These are phyloP conservation scores for Nemania bipapillata DNA, from an alignment of 2,329 filamentous ascomycete genomes.

Conservation along the genomic window DNA sequence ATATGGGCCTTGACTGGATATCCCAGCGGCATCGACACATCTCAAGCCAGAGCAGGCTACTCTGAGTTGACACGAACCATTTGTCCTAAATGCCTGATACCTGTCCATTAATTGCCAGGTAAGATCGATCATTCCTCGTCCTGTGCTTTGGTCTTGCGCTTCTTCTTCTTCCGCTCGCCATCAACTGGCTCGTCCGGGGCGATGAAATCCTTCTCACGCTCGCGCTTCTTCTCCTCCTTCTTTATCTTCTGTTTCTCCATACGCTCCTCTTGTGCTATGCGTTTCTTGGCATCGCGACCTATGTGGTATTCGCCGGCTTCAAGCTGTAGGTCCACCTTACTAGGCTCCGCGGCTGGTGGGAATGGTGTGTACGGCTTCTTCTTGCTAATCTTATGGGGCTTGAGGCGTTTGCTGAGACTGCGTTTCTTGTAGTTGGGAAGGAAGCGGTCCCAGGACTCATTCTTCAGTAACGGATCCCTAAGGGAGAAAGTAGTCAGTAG, in stretches of 20 bases:
- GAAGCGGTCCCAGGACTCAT: slow-evolving; percentile 62
- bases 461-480: slow-evolving; percentile 34
- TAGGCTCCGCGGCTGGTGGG: slow-evolving; percentile 96
- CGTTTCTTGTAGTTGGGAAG: slow-evolving; percentile 97
- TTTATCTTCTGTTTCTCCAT: slow-evolving; percentile 86
- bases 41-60: not conserved
- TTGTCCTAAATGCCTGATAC: not conserved
- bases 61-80: not conserved
- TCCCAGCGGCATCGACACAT: not conserved
- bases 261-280: slow-evolving; percentile 80
- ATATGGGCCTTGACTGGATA: not conserved
- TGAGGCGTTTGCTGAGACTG: slow-evolving; percentile 82
- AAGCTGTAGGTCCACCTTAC: slow-evolving; percentile 97
- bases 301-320: slow-evolving; percentile 98
- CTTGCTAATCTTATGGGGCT: slow-evolving; percentile 87
- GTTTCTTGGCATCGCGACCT: slow-evolving; percentile 89
- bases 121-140: slow-evolving; percentile 37
- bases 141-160: slow-evolving; percentile 67
- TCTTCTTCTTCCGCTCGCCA: slow-evolving; percentile 70
- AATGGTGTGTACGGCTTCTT: slow-evolving; percentile 98
- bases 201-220: slow-evolving; percentile 85
- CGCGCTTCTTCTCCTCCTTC: slow-evolving; percentile 87
- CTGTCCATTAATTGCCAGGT: not conserved
- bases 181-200: slow-evolving; percentile 76
- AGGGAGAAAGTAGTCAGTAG: slow-evolving; percentile 3